Conservation (phyloP, 331 rosid genomes). For the Acacia pycnantha region DNA sequence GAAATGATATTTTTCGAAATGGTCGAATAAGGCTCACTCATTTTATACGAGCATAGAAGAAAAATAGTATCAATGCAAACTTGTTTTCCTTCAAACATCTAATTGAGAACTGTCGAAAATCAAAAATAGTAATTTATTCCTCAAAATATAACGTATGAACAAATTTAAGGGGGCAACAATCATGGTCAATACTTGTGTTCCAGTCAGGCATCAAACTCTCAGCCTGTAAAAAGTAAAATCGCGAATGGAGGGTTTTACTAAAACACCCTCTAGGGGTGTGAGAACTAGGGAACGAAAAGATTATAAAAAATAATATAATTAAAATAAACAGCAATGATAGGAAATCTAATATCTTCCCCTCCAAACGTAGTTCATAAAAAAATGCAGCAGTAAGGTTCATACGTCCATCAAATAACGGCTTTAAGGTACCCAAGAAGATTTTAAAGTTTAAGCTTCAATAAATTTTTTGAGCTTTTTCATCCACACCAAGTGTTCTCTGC, state of each 20-base stretch:
- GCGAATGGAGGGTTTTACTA: neutral
- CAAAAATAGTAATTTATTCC: neutral
- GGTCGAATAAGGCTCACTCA: neutral
- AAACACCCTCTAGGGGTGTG: neutral
- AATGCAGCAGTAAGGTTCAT: neutral
- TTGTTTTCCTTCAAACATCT: neutral
- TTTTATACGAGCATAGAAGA: neutral
- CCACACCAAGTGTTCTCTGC: slow-evolving; percentile 78
- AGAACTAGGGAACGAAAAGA: neutral
- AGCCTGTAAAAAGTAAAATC: neutral
- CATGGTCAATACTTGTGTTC: neutral
- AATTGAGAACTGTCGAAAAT: neutral
- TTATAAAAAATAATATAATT: neutral
- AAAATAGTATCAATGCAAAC: neutral
- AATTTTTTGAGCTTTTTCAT: slow-evolving; percentile 69
- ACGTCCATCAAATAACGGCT: neutral
- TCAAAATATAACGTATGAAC: neutral
- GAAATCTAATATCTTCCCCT: slow-evolving; percentile 9
- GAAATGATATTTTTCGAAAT: neutral
- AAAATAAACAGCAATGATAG: slow-evolving; percentile 12
- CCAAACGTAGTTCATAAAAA: neutral
- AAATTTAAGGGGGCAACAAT: neutral
- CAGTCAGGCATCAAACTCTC: neutral
- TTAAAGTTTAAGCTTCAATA: slow-evolving; percentile 47
- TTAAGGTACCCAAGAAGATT: neutral